Conservation (phyloP, 179 eudicot genomes). For the Amaranthus tricolor region DNA sequence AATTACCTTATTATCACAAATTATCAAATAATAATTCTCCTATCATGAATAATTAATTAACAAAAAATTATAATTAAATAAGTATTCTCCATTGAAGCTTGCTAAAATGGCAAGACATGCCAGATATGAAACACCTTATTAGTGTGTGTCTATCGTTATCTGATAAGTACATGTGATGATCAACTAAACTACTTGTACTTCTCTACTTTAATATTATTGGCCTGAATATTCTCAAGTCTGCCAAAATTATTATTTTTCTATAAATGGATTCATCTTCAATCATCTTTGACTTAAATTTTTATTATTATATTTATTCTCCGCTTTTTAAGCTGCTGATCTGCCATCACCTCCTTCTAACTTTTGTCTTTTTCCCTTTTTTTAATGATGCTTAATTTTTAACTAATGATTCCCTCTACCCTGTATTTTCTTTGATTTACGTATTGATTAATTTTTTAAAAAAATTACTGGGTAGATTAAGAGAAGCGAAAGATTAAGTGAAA, state of each 20-base stretch:
- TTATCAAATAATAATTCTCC: too few species aligned
- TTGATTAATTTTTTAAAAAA: background rate
- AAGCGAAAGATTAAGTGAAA: too few species aligned
- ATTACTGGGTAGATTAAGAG: too few species aligned
- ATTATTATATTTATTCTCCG: background rate
- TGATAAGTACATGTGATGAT: slow-evolving; percentile 15
- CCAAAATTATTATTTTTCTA: background rate
- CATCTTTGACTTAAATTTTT: background rate
- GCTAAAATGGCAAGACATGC: background rate
- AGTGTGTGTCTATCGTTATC: background rate
- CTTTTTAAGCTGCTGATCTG: slow-evolving; percentile 5
- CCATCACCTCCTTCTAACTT: background rate
- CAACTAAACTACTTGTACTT: background rate
- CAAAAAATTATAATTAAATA: too few species aligned
- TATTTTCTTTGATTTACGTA: background rate
- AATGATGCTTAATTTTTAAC: background rate
- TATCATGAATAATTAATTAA: too few species aligned
- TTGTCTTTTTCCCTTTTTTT: background rate
- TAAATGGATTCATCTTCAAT: background rate
- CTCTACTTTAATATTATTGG: slow-evolving; percentile 5
- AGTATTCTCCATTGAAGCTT: background rate
- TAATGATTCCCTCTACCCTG: background rate
- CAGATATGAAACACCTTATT: background rate
- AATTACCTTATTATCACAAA: too few species aligned
- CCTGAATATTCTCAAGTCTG: slow-evolving; percentile 6